A percentile compares a stretch with the other conserved stretches of the same genome.
phyloP scores from a whole-genome alignment of 805 yeast species.

The Kuraishia ogatae region DNA sequence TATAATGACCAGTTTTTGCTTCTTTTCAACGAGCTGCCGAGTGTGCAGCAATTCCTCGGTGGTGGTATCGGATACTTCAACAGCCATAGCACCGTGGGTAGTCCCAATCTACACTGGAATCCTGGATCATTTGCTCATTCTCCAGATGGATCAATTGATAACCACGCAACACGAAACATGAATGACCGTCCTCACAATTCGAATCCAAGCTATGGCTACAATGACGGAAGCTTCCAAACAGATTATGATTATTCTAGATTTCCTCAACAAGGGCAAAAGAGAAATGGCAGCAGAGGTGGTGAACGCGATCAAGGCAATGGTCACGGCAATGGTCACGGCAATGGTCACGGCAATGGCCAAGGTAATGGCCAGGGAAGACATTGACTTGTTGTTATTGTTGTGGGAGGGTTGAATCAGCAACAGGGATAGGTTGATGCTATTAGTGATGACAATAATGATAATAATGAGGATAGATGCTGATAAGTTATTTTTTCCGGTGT shows the following conservation, averaged over 20 bases:
- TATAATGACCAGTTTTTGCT: constrained; percentile 10
- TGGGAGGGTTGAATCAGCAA: neutral
- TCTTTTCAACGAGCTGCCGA: constrained; percentile 12
- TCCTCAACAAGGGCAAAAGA: neutral
- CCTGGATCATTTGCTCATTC: neutral
- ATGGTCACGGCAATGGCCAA: neutral
- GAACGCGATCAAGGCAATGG: neutral
- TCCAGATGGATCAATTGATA: neutral
- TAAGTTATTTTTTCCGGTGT: neutral
- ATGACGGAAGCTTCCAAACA: neutral
- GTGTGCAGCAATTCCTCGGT: constrained; percentile 11
- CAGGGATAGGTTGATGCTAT: too few relatives aligned
- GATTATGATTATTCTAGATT: neutral
- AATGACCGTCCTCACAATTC: neutral
- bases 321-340: neutral
- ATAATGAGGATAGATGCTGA: neutral
- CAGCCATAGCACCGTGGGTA: neutral
- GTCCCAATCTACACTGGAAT: neutral
- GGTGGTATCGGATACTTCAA: neutral
- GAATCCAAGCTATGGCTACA: neutral
- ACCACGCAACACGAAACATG: neutral
- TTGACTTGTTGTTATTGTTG: neutral
- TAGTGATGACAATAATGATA: neutral
- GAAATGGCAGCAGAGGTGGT: neutral
- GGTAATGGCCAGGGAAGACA: neutral